These are phyloP conservation scores for Chalciporus chontae DNA, from an alignment of 768 basidiomycete genomes.

Conservation along the genomic window DNA sequence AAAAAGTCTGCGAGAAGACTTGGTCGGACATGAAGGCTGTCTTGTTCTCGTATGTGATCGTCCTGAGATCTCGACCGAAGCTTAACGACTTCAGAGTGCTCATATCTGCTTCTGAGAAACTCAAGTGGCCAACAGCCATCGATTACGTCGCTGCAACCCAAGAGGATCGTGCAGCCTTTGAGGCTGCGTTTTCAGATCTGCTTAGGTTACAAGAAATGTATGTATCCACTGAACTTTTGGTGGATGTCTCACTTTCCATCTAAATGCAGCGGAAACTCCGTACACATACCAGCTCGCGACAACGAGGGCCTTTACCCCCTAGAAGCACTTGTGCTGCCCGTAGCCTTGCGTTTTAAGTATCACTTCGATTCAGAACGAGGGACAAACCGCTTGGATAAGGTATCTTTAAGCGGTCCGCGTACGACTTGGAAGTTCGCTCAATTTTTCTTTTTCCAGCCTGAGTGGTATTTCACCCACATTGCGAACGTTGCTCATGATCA, in stretches of 20 bases:
- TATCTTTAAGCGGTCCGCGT: conserved; percentile 24
- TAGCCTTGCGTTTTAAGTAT: conserved; percentile 86
- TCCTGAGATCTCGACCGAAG: neutral
- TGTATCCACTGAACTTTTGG: conserved; percentile 26
- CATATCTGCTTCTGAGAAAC: conserved; percentile 57
- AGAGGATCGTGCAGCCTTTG: conserved; percentile 62
- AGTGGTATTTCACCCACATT: conserved; percentile 95
- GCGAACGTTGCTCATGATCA: conserved; percentile 87
- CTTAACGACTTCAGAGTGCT: conserved; percentile 48
- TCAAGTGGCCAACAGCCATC: conserved; percentile 84
- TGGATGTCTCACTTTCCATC: conserved; percentile 1
- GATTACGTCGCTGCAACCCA: conserved; percentile 53
- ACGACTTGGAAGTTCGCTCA: neutral
- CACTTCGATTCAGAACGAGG: conserved; percentile 86
- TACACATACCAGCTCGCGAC: conserved; percentile 31
- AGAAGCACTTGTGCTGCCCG: conserved; percentile 78
- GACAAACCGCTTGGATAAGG: conserved; percentile 94
- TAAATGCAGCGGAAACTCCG: conserved; percentile 47
- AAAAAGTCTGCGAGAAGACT: conserved; percentile 60
- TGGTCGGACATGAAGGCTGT: conserved; percentile 72
- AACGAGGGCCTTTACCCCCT: conserved; percentile 72
- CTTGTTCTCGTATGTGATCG: conserved; percentile 54
- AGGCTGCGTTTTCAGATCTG: conserved; percentile 72
- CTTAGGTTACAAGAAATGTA: conserved; percentile 77
- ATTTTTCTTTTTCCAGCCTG: conserved; percentile 59